phyloP scores from a whole-genome alignment of 257 asterid genomes.

The Mentha longifolia region DNA sequence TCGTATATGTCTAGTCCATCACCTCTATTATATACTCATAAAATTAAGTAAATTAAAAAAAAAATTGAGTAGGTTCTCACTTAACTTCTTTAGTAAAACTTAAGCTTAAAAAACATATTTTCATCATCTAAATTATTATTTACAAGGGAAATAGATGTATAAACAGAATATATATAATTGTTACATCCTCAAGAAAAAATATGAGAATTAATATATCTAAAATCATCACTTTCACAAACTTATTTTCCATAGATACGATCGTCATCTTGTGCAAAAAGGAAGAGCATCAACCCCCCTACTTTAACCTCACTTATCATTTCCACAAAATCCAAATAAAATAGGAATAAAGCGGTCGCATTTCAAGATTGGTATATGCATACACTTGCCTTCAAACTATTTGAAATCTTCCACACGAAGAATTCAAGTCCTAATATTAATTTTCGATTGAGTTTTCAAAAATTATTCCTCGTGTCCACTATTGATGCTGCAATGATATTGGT shows the following conservation, averaged over 20 bases:
- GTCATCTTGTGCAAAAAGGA: constrained; percentile 15
- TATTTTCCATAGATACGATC: constrained; percentile 21
- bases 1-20: background rate
- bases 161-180: background rate
- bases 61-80: background rate
- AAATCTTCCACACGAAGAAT: constrained; percentile 4
- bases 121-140: too few species aligned
- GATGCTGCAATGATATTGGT: background rate
- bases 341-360: constrained; percentile 37
- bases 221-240: background rate
- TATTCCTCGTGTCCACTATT: background rate
- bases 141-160: too few species aligned
- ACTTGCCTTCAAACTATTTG: background rate
- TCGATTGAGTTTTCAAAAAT: background rate
- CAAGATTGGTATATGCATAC: background rate
- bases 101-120: too few species aligned
- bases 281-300: constrained; percentile 23
- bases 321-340: constrained; percentile 27
- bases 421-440: background rate
- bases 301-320: constrained; percentile 33
- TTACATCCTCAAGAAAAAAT: background rate
- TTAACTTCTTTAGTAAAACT: too few species aligned
- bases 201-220: background rate
- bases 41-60: background rate
- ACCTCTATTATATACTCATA: too few species aligned